Base-by-base conservation (phyloP, 2,329 filamentous ascomycete species). In the Aspergillus chevalieri region DNA sequence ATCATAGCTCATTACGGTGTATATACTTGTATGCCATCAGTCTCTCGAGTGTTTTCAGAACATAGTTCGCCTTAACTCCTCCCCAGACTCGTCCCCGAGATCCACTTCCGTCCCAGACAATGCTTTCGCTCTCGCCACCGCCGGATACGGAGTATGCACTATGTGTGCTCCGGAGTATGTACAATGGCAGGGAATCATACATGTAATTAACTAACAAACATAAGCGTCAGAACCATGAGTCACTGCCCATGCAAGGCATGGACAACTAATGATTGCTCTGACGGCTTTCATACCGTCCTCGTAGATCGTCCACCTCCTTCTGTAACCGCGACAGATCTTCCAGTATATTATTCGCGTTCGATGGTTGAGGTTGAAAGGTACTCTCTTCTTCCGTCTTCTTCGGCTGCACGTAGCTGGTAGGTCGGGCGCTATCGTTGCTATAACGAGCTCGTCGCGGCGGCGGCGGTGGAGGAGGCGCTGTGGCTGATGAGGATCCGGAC, bases 271-370 rank as follows among this genome's bases (percentile, higher is more conserved):
- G 57, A 47, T 61, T 64, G 41, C 57, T 53, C 48, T 62, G 63
- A 12, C 24, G 51, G 6, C 17, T 64, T 48, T 70, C 65, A 51
- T 71, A 71, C 36, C 67, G 68, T 2, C 67, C 69, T 15, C 70
- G 64, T 38, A 72, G 62, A 51, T 70, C 85, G 68, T 92, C 86
- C 36, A 92, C 86, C 62, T 92, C 87, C 62, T 79, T 79, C 68
- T 89, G 86, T 54, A 92, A 68, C 19, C 83, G 82, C 43, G 81
- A 79, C 48, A 92, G 68, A 64, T 91, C 86, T 1, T 85, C 85
- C 56, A 92, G 67, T 51, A 91, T 88, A 61, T 87, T 80, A 39
- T 68, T 66, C 1, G 73, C 69, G 47, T 71, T 68, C 8, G 71
- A 71, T 56, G 49, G 73, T 63, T 62, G 74, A 63, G 57, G 21